Evolutionary conservation across 2,329 filamentous ascomycete genomes (phyloP), one percentile per base, ranked within the genome.

Genomic region (Celoporthe dispersa): DNA sequence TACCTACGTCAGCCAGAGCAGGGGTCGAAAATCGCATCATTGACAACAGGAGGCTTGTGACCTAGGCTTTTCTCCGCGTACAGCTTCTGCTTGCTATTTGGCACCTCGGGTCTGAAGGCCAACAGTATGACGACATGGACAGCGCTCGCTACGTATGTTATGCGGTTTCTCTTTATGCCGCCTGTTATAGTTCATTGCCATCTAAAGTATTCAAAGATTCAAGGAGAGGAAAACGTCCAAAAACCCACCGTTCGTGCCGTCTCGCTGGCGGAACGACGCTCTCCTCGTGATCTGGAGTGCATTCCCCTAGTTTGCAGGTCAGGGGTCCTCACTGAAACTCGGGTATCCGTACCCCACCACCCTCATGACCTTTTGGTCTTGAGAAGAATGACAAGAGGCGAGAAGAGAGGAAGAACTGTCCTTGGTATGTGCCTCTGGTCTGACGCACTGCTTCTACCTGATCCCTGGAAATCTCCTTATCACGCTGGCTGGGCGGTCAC

Each of bases 321-420:
- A 60, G 57, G 57, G 33, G 31, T n/a, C 22, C 55, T n/a, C 57
- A 60, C 6, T 60, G 57, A 60, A 60, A 60, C 57, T 37, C 57
- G 57, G 57, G 33, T 60, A 11, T 11, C 37, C 19, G 5, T 37
- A 31, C 33, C 28, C 31, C 57, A 60, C 16, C 16, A 60, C 16
- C 16, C 31, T 33, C 11, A 33, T 60, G 19, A 14, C 31, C 57
- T n/a, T 9, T 48, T 22, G 41, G 22, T n/a, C 22, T 48, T 14
- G 31, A 59, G 55, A 59, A 35, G 55, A 48, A 48, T n/a, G 41
- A 19, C 16, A 48, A 22, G 44, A n/a, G 22, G 11, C 22, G 5
- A 6, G 5, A 16, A 22, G 19, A 44, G 12, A 44, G 41, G 5
- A 22, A 44, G 5, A 16, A 16, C 41, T 22, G 22, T 16, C 19